Base-by-base conservation (phyloP, 257 asterid genomes). In the Ilex asprella region DNA sequence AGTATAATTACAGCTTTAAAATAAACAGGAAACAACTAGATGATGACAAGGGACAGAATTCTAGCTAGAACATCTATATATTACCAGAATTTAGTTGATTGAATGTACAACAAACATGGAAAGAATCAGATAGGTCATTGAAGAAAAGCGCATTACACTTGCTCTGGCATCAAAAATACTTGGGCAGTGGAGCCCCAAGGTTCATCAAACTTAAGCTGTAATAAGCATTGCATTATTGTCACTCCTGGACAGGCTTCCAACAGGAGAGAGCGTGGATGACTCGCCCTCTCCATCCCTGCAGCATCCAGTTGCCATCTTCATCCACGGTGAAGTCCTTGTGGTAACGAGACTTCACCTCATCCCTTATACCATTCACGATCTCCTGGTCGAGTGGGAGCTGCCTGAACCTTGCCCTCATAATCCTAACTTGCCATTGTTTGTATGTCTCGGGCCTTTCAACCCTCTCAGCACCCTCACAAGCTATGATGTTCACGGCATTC, bases 271-370 rank as follows among this genome's bases (percentile, higher is more conserved):
- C 80, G 59, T 68, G 71, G 4, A 75, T 30, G 49, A 78, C 71
- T 57, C 78, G 27, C 16, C 81, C 78, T 9, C 75, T 78, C 81
- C 81, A 78, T 21, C 84, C 74, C 49, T 78, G 84, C 12, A 78
- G 65, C 62, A 78, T 75, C 75, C 78, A 75, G 31, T 71, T 52
- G 15, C 65, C 11, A 41, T 75, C 72, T 71, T 78, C 78, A 72
- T 71, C 74, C 10, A 68, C 72, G 41, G 62, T 11, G 68, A 71
- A 75, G 55, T 78, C 78, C 64, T 75, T 75, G 29, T 66, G 78
- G 47, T 75, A 71, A 16, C 41, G 66, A 63, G 12, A 12, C 52
- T 27, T 55, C 35, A 78, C 78, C 59, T 75, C 75, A 12, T 62
- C 53, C 69, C 63, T 75, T 32, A 68, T 68, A 61, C 46, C 76